Evolutionary conservation across 148 eudicot species (phyloP).

Genomic region (Talinum fruticosum): DNA sequence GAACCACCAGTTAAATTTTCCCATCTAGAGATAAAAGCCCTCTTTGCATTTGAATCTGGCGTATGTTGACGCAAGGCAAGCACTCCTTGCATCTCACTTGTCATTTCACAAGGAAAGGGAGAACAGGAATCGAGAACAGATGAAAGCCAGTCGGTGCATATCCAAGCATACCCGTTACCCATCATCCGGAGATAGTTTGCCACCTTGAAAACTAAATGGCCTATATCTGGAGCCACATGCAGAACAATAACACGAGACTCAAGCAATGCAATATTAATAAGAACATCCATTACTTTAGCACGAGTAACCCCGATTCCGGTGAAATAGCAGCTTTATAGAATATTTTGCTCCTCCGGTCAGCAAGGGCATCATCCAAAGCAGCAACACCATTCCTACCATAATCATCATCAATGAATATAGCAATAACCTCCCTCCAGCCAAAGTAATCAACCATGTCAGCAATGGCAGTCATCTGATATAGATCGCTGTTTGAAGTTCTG

Average conservation of each 20-base stretch:
- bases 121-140: conserved; percentile 60
- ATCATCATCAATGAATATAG: conserved; percentile 73
- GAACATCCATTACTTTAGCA: conserved; percentile 62
- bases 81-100: conserved; percentile 74
- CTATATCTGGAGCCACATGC: conserved; percentile 59
- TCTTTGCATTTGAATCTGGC: conserved; percentile 54
- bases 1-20: conserved; percentile 52
- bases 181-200: conserved; percentile 80
- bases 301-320: conserved; percentile 45
- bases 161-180: conserved; percentile 87
- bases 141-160: conserved; percentile 91
- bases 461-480: conserved; percentile 78
- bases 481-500: conserved; percentile 71
- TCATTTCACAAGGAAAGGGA: conserved; percentile 39
- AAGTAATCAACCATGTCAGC: conserved; percentile 69
- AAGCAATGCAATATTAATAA: conserved; percentile 62
- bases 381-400: conserved; percentile 86
- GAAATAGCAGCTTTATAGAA: conserved; percentile 67
- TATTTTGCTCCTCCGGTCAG: conserved; percentile 58
- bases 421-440: conserved; percentile 76
- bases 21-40: conserved; percentile 55
- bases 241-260: conserved; percentile 80
- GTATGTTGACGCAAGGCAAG: conserved; percentile 71
- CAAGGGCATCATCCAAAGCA: conserved; percentile 80
- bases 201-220: conserved; percentile 57